Evolutionary conservation across 345 rosid species (phyloP).

Genomic region (Arabidopsis thaliana): TAIR10.1 NC_003075.7:6745001-6745500

Average conservation of each 20-base stretch:
- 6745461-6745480: neutral
- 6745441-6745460: neutral
- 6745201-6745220: slow-evolving; percentile 21
- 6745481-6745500: neutral
- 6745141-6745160: neutral
- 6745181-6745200: slow-evolving; percentile 19
- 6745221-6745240: slow-evolving; percentile 25
- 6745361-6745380: no score
- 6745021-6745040: neutral
- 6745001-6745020: no score
- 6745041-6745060: slow-evolving; percentile 1
- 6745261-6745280: slow-evolving; percentile 24
- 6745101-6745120: slow-evolving; percentile 3
- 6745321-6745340: neutral
- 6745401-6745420: neutral
- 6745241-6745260: neutral
- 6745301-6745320: neutral
- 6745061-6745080: slow-evolving; percentile 2
- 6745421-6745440: neutral
- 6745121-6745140: neutral
- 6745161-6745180: slow-evolving; percentile 14
- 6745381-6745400: neutral
- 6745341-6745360: neutral
- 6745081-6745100: neutral
- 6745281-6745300: slow-evolving; percentile 30